Conservation (phyloP, 2,329 filamentous ascomycete species). For the Didymella pomorum region DNA sequence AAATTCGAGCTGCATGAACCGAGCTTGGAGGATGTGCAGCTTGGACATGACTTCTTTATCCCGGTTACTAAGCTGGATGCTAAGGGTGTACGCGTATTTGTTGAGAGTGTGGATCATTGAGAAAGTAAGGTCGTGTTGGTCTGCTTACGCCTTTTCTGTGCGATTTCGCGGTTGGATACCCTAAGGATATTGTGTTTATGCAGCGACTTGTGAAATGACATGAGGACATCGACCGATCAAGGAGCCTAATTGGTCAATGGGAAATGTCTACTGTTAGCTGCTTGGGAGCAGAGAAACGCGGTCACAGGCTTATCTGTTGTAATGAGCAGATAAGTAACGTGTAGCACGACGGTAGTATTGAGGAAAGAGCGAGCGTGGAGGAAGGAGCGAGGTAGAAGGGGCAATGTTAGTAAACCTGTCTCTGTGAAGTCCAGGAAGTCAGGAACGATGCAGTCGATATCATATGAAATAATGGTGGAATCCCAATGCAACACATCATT, state of each 20-base stretch:
- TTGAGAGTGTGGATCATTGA: conserved; percentile 24
- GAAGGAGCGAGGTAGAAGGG: too few relatives aligned
- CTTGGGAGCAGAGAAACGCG: too few relatives aligned
- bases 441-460: neutral
- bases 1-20: conserved; percentile 43
- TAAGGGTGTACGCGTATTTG: conserved; percentile 49
- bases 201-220: neutral
- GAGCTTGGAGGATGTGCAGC: conserved; percentile 41
- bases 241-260: too few relatives aligned
- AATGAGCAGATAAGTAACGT: too few relatives aligned
- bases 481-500: neutral
- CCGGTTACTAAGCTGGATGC: conserved; percentile 43
- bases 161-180: neutral
- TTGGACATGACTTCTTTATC: conserved; percentile 52
- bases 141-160: neutral
- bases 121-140: neutral
- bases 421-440: too few relatives aligned
- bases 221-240: neutral
- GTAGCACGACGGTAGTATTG: too few relatives aligned
- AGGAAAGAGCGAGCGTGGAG: too few relatives aligned
- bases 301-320: too few relatives aligned
- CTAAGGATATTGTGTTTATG: neutral
- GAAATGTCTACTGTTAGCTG: too few relatives aligned
- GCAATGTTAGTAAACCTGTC: too few relatives aligned
- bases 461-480: neutral